Evolutionary conservation across 2,329 filamentous ascomycete species (phyloP), one percentile per base, ranked within the genome.

Genomic region (Sordariomycetes sp.): DNA sequence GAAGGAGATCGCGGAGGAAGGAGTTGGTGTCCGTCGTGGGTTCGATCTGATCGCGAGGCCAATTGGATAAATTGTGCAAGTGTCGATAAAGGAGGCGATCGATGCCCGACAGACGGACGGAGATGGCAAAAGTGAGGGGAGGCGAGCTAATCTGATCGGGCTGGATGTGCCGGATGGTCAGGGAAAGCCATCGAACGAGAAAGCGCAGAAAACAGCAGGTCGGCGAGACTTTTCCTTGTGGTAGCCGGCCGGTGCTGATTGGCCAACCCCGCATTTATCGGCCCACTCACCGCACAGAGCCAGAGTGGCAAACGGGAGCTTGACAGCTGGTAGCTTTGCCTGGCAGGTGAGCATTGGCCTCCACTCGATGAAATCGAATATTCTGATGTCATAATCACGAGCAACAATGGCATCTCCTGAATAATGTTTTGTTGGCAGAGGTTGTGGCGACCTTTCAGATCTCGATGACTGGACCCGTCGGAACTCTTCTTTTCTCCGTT

Each of bases 111-210:
- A 25, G 50, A 51, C 20, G 43, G 51, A 53, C 18, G 48, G 50
- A 28, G 50, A 20, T 56, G 24, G 48, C 6, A 35, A 53, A 24
- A 28, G 24, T 8, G n/a, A 18, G 52, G 52, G 12, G 20, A 14
- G 12, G 20, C 3, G 46, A n/a, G 46, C n/a, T 12, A n/a, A 22
- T 20, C 22, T 50, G 46, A 50, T 50, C 22, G 20, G 46, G 46
- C 10, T 22, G 46, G 46, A 50, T 24, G 46, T n/a, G 46, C 22
- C 46, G 46, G 46, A 50, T 50, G 20, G 6, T 46, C 18, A 46
- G 40, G 34, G 48, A 46, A 37, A 50, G n/a, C 53, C 48, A 58
- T 58, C 56, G 56, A 58, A 58, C 56, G 56, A 58, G 22, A 54
- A 48, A 48, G 34, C 34, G 28, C 56, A 58, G 56, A 58, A 58